A percentile compares a stretch with the other conserved stretches of the same genome.
phyloP scores from a whole-genome alignment of 192 early-diverging fungal species.

The Dimargaris xerosporica region DNA sequence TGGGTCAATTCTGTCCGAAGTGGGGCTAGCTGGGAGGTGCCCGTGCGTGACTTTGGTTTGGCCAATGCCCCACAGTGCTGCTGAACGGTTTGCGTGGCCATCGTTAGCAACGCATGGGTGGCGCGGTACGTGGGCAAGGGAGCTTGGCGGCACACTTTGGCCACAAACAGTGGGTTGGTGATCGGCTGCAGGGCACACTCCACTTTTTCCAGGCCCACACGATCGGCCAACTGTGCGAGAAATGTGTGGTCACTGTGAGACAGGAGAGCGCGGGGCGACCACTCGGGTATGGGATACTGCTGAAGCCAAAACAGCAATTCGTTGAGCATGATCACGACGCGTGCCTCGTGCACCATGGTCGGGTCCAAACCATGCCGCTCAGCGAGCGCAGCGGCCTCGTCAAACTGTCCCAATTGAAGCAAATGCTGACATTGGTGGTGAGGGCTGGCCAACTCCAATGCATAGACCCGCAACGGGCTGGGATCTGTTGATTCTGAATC shows the following conservation, averaged over 20 bases:
- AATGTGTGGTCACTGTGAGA: background rate
- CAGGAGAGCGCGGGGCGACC: background rate
- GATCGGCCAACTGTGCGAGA: background rate
- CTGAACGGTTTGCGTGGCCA: slow-evolving; percentile 12
- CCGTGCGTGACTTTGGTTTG: slow-evolving; percentile 5
- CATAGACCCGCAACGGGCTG: background rate
- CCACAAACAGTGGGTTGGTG: slow-evolving; percentile 14
- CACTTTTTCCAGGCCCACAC: slow-evolving; percentile 4
- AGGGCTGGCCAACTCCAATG: background rate
- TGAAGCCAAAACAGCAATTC: slow-evolving; percentile 2
- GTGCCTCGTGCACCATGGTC: slow-evolving; percentile 17
- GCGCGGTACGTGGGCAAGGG: slow-evolving; percentile 7
- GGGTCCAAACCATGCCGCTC: slow-evolving; percentile 16
- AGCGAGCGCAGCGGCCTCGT: slow-evolving; percentile 23
- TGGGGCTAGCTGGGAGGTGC: background rate
- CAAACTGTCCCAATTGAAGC: slow-evolving; percentile 16
- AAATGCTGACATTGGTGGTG: slow-evolving; percentile 14
- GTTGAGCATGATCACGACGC: slow-evolving; percentile 13
- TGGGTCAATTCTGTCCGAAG: background rate
- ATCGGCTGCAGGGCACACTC: slow-evolving; percentile 13
- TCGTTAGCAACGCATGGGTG: slow-evolving; percentile 16
- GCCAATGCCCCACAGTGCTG: background rate
- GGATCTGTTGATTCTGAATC: background rate
- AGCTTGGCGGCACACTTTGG: slow-evolving; percentile 16
- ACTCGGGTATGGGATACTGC: background rate